These are phyloP conservation scores for Colletotrichum sp. DNA, from an alignment of 2,329 filamentous ascomycete species.

Conservation along the genomic window DNA sequence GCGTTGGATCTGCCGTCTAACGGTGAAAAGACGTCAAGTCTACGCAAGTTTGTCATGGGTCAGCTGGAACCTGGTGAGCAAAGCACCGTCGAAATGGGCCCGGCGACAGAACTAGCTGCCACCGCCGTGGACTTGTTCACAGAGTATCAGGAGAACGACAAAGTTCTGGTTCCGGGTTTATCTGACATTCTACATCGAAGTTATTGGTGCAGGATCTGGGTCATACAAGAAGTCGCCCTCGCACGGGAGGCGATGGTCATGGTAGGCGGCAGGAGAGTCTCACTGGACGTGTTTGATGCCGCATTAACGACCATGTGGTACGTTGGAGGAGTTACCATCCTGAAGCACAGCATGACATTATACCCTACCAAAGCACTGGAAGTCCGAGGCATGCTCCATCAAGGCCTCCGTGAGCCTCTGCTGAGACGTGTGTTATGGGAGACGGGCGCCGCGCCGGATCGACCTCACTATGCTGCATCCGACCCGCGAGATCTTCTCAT, in stretches of 20 bases:
- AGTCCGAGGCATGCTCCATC: not conserved
- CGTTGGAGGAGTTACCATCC: rapidly evolving
- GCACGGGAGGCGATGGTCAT: slow-evolving; percentile 25
- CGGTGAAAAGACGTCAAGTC: no score
- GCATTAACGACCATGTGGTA: not conserved
- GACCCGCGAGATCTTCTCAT: slow-evolving; percentile 27
- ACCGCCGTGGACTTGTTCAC: slow-evolving; percentile 10
- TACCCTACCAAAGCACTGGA: not conserved
- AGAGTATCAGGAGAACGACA: not conserved
- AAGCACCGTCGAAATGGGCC: no score
- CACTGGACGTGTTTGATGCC: slow-evolving; percentile 15
- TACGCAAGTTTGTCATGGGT: not conserved
- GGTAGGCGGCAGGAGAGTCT: slow-evolving; percentile 23
- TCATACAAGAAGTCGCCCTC: slow-evolving; percentile 34
- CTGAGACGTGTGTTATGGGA: not conserved
- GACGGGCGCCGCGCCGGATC: not conserved
- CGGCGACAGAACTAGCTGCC: not conserved
- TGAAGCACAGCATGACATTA: not conserved
- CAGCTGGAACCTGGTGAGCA: not conserved
- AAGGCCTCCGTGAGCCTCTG: no score
- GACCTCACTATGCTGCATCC: slow-evolving; percentile 21
- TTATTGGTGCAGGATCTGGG: slow-evolving; percentile 39
- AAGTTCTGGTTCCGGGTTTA: not conserved
- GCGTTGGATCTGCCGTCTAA: no score
- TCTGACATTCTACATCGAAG: slow-evolving; percentile 30